These are phyloP conservation scores for Cryptococcus amylolentus DNA, from an alignment of 1,284 basidiomycete species.

Conservation along the genomic window DNA sequence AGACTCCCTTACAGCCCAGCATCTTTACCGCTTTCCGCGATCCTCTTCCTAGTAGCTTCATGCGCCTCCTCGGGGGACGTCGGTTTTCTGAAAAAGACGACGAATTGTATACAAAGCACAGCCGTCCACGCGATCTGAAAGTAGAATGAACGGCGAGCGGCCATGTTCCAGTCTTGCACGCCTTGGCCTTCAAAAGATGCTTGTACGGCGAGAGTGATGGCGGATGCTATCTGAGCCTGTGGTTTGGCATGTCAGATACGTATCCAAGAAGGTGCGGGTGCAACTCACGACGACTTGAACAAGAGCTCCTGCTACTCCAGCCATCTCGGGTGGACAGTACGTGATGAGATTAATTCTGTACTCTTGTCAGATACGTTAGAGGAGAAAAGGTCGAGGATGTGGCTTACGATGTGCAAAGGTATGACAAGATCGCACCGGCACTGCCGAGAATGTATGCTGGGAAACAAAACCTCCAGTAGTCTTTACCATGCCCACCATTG, in stretches of 20 bases:
- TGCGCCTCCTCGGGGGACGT: constrained; percentile 34
- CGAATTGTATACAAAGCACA: constrained; percentile 22
- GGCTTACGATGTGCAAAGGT: constrained; percentile 23
- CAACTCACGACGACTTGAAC: constrained; percentile 33
- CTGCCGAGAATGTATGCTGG: constrained; percentile 30
- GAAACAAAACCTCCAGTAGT: constrained; percentile 45
- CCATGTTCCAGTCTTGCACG: constrained; percentile 32
- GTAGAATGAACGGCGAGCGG: constrained; percentile 28
- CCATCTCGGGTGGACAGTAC: constrained; percentile 40
- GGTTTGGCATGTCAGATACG: neutral
- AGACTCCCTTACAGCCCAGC: constrained; percentile 3
- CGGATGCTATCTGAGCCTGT: constrained; percentile 32
- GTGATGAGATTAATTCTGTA: constrained; percentile 28
- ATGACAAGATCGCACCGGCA: constrained; percentile 24
- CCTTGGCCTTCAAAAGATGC: constrained; percentile 38
- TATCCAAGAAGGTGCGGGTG: neutral
- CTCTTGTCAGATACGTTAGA: too few relatives aligned
- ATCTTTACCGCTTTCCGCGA: constrained; percentile 17
- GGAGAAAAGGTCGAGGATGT: too few relatives aligned
- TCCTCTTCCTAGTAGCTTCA: constrained; percentile 30
- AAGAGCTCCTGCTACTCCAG: constrained; percentile 43
- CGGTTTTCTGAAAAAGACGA: constrained; percentile 32
- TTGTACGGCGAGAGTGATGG: constrained; percentile 42
- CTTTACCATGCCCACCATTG: constrained; percentile 35
- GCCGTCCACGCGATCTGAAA: constrained; percentile 37